These are phyloP conservation scores for Blastobotrys buckinghamii DNA, from an alignment of 1,139 yeast species.

Conservation along the genomic window DNA sequence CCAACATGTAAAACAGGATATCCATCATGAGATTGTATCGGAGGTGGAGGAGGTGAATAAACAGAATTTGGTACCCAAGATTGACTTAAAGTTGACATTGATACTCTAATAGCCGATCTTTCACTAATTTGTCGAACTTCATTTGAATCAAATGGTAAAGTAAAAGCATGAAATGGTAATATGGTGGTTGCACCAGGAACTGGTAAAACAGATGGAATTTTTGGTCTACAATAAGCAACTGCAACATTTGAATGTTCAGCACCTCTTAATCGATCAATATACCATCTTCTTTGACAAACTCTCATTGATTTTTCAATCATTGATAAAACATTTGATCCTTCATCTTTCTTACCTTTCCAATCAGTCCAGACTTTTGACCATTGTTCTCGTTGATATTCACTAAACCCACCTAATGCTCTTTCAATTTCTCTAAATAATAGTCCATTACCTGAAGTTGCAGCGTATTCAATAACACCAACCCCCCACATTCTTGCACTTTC, in stretches of 20 bases:
- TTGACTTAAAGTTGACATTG: slow-evolving; percentile 25
- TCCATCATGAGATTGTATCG: slow-evolving; percentile 18
- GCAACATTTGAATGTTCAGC: slow-evolving; percentile 9
- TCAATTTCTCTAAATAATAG: slow-evolving; percentile 17
- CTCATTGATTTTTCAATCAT: slow-evolving; percentile 26
- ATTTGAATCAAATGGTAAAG: slow-evolving; percentile 27
- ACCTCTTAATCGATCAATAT: slow-evolving; percentile 22
- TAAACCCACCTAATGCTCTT: slow-evolving; percentile 22
- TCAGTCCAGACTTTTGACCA: slow-evolving; percentile 20
- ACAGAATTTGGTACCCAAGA: slow-evolving; percentile 30
- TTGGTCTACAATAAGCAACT: slow-evolving; percentile 23
- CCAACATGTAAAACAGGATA: slow-evolving; percentile 25
- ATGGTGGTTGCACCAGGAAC: slow-evolving; percentile 31
- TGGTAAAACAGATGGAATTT: slow-evolving; percentile 27
- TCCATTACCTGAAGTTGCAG: slow-evolving; percentile 15
- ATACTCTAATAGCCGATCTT: slow-evolving; percentile 29
- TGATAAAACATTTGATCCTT: slow-evolving; percentile 27
- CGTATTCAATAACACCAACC: slow-evolving; percentile 21
- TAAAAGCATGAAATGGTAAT: slow-evolving; percentile 34
- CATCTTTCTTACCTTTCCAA: slow-evolving; percentile 23
- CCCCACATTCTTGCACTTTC: slow-evolving; percentile 29
- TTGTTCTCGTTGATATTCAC: slow-evolving; percentile 15
- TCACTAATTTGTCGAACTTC: slow-evolving; percentile 30
- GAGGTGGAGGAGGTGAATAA: slow-evolving; percentile 32
- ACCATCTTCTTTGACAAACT: slow-evolving; percentile 30